Conservation (phyloP, 345 rosid genomes). For the Melastoma malabathricum region DNA sequence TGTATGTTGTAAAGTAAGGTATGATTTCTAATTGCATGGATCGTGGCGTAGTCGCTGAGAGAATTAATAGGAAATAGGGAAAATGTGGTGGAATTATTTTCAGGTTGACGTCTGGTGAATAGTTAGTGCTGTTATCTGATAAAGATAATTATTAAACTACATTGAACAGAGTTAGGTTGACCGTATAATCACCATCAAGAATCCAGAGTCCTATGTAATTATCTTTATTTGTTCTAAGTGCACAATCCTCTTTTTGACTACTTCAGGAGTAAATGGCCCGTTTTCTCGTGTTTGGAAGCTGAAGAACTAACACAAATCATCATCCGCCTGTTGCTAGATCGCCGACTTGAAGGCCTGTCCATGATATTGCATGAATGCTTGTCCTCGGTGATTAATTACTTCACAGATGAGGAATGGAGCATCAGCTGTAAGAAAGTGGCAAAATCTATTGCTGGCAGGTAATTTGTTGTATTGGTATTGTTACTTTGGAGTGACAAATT, state of each 20-base stretch:
- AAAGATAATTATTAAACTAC: not conserved
- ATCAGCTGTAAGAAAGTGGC: conserved; percentile 48
- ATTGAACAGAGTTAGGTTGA: not conserved
- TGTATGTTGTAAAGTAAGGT: conserved; percentile 56
- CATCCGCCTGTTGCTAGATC: conserved; percentile 42
- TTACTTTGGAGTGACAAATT: too few species aligned
- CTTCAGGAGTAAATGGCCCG: conserved; percentile 35
- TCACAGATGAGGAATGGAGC: conserved; percentile 69
- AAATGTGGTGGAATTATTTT: not conserved
- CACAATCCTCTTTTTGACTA: not conserved
- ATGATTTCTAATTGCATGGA: conserved; percentile 9
- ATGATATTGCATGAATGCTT: conserved; percentile 35
- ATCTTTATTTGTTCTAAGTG: not conserved
- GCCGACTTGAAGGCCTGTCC: conserved; percentile 50
- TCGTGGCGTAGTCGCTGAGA: not conserved
- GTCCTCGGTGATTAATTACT: conserved; percentile 35
- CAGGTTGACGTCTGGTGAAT: not conserved
- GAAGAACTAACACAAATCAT: conserved; percentile 44
- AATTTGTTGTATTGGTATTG: not conserved
- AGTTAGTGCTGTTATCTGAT: not conserved
- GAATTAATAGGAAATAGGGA: too few species aligned
- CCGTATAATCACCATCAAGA: too few species aligned
- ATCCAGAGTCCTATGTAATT: too few species aligned
- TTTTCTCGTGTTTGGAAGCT: conserved; percentile 39
- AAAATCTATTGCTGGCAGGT: conserved; percentile 63